Base-by-base conservation (phyloP, 345 rosid species). In the Populus deltoides region DNA sequence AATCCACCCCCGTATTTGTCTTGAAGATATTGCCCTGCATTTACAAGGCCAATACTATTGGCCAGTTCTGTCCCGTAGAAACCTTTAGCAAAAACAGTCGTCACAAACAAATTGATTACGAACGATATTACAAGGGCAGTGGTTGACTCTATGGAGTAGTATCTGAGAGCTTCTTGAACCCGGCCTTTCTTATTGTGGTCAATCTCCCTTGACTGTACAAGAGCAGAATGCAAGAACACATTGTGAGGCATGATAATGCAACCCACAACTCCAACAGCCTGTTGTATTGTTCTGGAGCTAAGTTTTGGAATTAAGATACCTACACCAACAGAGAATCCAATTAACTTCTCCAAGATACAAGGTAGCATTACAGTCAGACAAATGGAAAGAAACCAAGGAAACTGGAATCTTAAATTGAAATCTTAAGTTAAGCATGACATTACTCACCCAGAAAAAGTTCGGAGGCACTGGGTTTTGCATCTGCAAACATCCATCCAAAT, bases 401-500 rank as follows among this genome's bases (percentile, higher is more conserved):
- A 45, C 24, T 18, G 15, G 33, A 57, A 38, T 69, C 33, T 33
- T 5, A 62, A 62, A 7, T 45, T 62, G 43, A 41, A 45, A 53
- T 5, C 71, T 38, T 53, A 5, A 11, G 18, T 61, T n/a, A 13
- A 57, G 31, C 27, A 49, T 22, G 47, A 24, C 5, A 67, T 22
- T 49, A 22, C 86, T 80, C 82, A 93, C 99, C 99, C 77, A 91
- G 78, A 83, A 92, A 83, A 79, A 95, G 96, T 72, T 95, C 94
- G 25, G 72, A 81, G 84, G 92, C 94, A 83, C 82, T 86, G 9
- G 99, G 99, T 82, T 92, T 90, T n/a, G 98, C 78, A 55, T 92
- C 92, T 74, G 86, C 98, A 79, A 95, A 95, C 99, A 95, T 93
- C 99, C 98, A 93, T 70, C 97, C 98, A 77, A 95, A 95, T 55